Percentiles rank a stretch among this genome's conserved stretches.
These are phyloP conservation scores for Mycena filopes DNA, from an alignment of 768 basidiomycete genomes.

Conservation along the genomic window DNA sequence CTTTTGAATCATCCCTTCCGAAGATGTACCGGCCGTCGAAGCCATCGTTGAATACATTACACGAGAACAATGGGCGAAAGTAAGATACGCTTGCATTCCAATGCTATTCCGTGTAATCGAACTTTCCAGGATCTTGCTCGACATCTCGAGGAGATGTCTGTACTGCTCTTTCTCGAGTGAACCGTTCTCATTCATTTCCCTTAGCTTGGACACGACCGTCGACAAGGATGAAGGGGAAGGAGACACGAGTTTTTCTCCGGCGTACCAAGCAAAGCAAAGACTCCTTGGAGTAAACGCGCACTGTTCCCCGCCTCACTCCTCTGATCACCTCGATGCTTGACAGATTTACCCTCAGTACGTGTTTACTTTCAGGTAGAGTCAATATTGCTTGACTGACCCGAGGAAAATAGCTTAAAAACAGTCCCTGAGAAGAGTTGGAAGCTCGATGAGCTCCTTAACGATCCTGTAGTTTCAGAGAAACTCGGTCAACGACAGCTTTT, in stretches of 20 bases:
- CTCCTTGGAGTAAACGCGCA: slow-evolving; percentile 10
- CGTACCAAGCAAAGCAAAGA: slow-evolving; percentile 22
- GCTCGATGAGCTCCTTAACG: slow-evolving; percentile 14
- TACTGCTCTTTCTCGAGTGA: not conserved
- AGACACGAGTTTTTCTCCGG: slow-evolving; percentile 1
- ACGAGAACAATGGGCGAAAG: slow-evolving; percentile 21
- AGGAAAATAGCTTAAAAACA: slow-evolving; percentile 2
- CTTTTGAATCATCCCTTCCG: not conserved
- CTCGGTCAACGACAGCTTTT: slow-evolving; percentile 4
- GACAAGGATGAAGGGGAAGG: slow-evolving; percentile 20
- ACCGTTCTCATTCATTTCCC: not conserved
- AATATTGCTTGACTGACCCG: not conserved
- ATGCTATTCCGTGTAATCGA: not conserved
- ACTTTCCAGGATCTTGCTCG: slow-evolving; percentile 6
- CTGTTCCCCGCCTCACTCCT: not conserved
- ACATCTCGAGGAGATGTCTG: slow-evolving; percentile 25
- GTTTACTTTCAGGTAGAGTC: not conserved
- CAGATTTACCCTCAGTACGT: slow-evolving; percentile 31
- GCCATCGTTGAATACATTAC: slow-evolving; percentile 28
- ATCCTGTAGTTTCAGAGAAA: not conserved
- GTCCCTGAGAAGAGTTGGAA: slow-evolving; percentile 8
- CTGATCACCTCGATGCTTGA: not conserved
- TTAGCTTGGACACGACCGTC: slow-evolving; percentile 17
- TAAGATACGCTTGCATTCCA: not conserved
- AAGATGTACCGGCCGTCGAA: slow-evolving; percentile 15